Percentiles rank a stretch among this genome's conserved stretches.
Conservation (phyloP, 257 asterid species). For the Avicennia marina region DNA sequence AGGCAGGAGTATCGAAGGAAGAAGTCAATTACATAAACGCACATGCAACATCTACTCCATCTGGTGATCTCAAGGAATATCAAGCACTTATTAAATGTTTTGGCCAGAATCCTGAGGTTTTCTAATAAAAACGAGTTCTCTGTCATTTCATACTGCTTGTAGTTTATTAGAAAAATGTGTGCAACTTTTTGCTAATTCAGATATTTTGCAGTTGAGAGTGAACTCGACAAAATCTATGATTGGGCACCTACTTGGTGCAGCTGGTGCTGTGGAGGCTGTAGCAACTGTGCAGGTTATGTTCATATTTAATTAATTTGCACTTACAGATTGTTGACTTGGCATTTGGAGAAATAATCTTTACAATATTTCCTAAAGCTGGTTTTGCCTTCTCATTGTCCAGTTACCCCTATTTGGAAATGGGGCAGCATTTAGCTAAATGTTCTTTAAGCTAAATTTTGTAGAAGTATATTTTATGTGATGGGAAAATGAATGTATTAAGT, state of each 20-base stretch:
- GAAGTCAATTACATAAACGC: constrained; percentile 95
- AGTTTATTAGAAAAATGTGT: constrained; percentile 2
- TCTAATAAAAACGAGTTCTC: constrained; percentile 12
- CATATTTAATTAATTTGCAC: constrained; percentile 9
- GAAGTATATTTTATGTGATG: too few relatives aligned
- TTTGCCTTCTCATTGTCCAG: too few relatives aligned
- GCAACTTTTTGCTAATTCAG: constrained; percentile 9
- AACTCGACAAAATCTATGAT: constrained; percentile 97
- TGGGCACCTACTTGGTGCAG: constrained; percentile 97
- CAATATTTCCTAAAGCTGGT: neutral
- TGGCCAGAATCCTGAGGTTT: constrained; percentile 90
- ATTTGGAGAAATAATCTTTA: neutral
- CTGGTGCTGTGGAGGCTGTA: constrained; percentile 97
- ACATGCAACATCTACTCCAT: constrained; percentile 96
- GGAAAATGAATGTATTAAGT: too few relatives aligned
- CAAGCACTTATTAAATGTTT: constrained; percentile 82
- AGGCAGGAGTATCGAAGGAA: constrained; percentile 81
- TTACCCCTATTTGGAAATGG: too few relatives aligned
- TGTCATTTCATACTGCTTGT: constrained; percentile 1
- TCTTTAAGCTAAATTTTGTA: too few relatives aligned
- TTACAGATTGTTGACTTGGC: constrained; percentile 2
- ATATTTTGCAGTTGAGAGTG: constrained; percentile 63
- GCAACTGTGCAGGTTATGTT: constrained; percentile 81
- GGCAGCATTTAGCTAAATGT: too few relatives aligned
- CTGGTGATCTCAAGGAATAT: constrained; percentile 91